Conservation (phyloP, 352 stramenopile genomes). For the Aphanomyces cochlioides region DNA sequence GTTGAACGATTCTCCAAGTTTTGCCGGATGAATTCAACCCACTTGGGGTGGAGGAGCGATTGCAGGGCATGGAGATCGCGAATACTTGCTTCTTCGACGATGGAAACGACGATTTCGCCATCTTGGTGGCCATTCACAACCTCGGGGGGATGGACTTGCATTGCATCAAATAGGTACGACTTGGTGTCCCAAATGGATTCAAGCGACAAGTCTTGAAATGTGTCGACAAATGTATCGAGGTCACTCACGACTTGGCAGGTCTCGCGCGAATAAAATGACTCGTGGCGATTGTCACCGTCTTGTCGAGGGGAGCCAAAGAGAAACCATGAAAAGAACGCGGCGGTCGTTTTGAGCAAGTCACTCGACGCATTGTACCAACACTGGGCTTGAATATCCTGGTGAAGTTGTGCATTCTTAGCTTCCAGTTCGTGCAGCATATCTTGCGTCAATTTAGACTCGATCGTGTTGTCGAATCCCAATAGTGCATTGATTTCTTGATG, state of each 20-base stretch:
- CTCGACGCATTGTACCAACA: neutral
- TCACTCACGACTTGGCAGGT: conserved; percentile 14
- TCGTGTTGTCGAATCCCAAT: conserved; percentile 13
- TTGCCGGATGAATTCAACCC: conserved; percentile 5
- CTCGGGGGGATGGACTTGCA: neutral
- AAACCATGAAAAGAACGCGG: conserved; percentile 1
- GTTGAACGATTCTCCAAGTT: neutral
- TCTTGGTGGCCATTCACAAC: neutral
- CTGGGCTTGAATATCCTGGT: neutral
- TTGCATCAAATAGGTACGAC: conserved; percentile 12
- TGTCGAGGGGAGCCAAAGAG: neutral
- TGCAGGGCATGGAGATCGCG: conserved; percentile 15
- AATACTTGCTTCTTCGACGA: conserved; percentile 22
- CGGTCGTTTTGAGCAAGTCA: neutral
- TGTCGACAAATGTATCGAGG: conserved; percentile 1
- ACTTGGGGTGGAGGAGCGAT: conserved; percentile 14
- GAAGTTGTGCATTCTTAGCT: neutral
- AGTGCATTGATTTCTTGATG: conserved; percentile 27
- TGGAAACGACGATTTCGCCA: neutral
- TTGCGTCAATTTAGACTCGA: neutral
- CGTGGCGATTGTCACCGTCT: neutral
- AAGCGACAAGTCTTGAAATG: neutral
- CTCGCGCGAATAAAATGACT: conserved; percentile 21
- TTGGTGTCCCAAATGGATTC: conserved; percentile 27
- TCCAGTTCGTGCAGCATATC: neutral